Evolutionary conservation across 2,329 filamentous ascomycete genomes (phyloP).

Genomic region (Juglanconis sp.): DNA sequence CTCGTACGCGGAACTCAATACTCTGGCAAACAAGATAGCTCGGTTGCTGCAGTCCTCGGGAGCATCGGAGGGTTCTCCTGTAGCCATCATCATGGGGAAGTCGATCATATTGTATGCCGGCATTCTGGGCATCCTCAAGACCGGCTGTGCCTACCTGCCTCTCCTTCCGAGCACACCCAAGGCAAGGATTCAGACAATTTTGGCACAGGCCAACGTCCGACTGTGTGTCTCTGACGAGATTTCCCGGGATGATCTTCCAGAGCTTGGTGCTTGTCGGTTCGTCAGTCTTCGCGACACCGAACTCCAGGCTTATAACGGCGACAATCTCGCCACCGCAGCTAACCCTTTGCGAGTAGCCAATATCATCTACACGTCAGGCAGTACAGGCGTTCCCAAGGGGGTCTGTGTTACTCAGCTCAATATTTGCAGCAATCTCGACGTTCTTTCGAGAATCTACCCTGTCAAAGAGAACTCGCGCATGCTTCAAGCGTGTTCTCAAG

Average conservation of each 20-base stretch:
- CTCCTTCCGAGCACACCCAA: slow-evolving; percentile 68
- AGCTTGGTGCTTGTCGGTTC: slow-evolving; percentile 20
- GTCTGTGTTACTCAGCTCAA: slow-evolving; percentile 75
- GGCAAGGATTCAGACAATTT: slow-evolving; percentile 57
- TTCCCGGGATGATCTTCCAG: slow-evolving; percentile 20
- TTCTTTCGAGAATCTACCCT: slow-evolving; percentile 66
- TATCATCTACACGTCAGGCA: slow-evolving; percentile 80
- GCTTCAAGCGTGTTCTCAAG: slow-evolving; percentile 78
- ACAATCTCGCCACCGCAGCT: slow-evolving; percentile 36
- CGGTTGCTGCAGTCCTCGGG: slow-evolving; percentile 47
- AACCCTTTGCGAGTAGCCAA: slow-evolving; percentile 61
- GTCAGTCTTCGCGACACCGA: slow-evolving; percentile 32
- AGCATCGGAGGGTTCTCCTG: slow-evolving; percentile 49
- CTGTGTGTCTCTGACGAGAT: slow-evolving; percentile 41
- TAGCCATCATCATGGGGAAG: slow-evolving; percentile 78
- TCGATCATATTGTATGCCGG: slow-evolving; percentile 68
- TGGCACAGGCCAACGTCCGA: slow-evolving; percentile 55
- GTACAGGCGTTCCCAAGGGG: slow-evolving; percentile 76
- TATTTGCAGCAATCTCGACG: slow-evolving; percentile 70
- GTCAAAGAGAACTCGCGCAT: slow-evolving; percentile 52
- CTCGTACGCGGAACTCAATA: slow-evolving; percentile 65
- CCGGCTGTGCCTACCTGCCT: slow-evolving; percentile 77
- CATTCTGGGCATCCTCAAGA: slow-evolving; percentile 72
- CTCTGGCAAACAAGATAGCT: slow-evolving; percentile 61
- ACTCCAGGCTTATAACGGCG: slow-evolving; percentile 27